These are phyloP conservation scores for Ormosia semicastrata DNA, from an alignment of 306 rosid genomes.

Conservation along the genomic window DNA sequence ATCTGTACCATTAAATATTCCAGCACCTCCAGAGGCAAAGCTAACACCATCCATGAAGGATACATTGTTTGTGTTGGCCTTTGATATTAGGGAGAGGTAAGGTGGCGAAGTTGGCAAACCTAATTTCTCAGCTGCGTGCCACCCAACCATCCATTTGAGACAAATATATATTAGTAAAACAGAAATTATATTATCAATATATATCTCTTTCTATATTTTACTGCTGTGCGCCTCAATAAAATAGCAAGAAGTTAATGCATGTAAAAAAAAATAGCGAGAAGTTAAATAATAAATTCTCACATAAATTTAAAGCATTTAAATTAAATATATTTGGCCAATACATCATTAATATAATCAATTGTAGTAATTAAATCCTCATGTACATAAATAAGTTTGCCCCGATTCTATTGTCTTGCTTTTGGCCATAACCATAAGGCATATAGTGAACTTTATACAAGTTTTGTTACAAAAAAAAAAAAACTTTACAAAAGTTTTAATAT, in stretches of 20 bases:
- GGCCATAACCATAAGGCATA: background rate
- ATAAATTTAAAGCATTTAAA: too few relatives aligned
- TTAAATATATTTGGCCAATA: too few relatives aligned
- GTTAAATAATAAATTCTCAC: too few relatives aligned
- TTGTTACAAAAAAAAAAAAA: too few relatives aligned
- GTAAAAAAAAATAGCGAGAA: too few relatives aligned
- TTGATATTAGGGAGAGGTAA: slow-evolving; percentile 54
- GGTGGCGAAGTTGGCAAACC: slow-evolving; percentile 71
- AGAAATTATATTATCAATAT: background rate
- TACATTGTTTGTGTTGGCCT: slow-evolving; percentile 18
- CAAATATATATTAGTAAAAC: background rate
- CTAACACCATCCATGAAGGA: slow-evolving; percentile 59
- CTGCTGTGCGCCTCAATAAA: background rate
- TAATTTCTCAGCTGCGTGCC: slow-evolving; percentile 67
- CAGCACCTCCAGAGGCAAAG: slow-evolving; percentile 93
- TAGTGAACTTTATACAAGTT: background rate
- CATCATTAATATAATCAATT: too few relatives aligned
- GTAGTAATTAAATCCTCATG: too few relatives aligned
- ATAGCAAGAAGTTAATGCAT: background rate
- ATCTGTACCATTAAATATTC: slow-evolving; percentile 68
- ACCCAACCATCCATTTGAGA: background rate
- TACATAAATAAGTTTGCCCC: too few relatives aligned
- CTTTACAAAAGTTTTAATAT: background rate
- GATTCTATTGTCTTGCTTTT: background rate
- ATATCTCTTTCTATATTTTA: background rate